Evolutionary conservation across 2,329 filamentous ascomycete species (phyloP), one percentile per base, ranked within the genome.

Genomic region (Acephala macrosclerotiorum): DNA sequence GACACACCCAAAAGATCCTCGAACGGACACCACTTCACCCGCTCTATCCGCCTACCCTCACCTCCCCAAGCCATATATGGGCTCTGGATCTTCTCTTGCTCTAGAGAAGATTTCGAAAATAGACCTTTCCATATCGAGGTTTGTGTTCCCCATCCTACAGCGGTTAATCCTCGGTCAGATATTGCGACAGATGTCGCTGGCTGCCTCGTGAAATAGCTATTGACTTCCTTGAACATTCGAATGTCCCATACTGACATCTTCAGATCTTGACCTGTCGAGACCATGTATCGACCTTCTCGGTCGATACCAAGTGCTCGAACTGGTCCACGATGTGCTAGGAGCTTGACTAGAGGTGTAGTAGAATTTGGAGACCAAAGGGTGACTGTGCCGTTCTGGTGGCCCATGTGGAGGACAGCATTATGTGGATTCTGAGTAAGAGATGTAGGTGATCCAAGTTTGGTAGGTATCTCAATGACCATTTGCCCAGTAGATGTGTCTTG

Each of bases 161-260:
- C 94, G 0, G 93, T 94, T 60, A 98, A 83, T 25, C 92, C 92
- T 12, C 90, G 89, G 77, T 99, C 96, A 61, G 93, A 97, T 76
- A 99, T 96, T 25, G 93, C 85, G 26, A 98, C 84, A 0, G 92
- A 92, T 1, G 92, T 89, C 5, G 92, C 94, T 0, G 96, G 96
- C 65, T 92, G 88, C 45, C 90, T 87, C 40, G 94, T 92, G 69
- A 90, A 93, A 81, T 98, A 98, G 72, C 86, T 93, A 80, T 96
- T 92, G 29, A 99, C 91, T 75, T 97, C 93, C 73, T 91, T 93
- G 82, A 96, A 96, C 86, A 93, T 97, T 51, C 95, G 89, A 68
- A 98, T 90, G 77, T 98, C 95, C 94, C 95, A 97, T 14, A 97
- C 89, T n/a, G 91, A 89, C 91, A 97, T 96, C 76, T 91, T 93